phyloP scores from a whole-genome alignment of 305 asterid genomes.

The Fraxinus baroniana region DNA sequence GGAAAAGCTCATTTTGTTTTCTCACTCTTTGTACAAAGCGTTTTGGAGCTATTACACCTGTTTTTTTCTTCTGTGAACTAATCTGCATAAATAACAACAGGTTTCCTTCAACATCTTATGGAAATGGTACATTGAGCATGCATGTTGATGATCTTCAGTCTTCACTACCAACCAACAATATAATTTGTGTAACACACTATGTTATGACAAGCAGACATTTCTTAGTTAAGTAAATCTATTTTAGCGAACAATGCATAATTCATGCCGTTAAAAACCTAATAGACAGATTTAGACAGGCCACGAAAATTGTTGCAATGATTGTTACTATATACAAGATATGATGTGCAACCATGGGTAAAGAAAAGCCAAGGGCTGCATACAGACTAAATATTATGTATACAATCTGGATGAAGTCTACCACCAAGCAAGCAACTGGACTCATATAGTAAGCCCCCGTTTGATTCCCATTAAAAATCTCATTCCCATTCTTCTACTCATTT shows the following conservation, averaged over 20 bases:
- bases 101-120: constrained; percentile 16
- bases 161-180: neutral
- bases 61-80: constrained; percentile 86
- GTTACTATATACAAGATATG: neutral
- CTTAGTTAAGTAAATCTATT: neutral
- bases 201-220: neutral
- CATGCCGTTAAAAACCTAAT: neutral
- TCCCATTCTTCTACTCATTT: too few relatives aligned
- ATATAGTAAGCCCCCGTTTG: too few relatives aligned
- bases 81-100: constrained; percentile 44
- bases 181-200: neutral
- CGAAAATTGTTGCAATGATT: neutral
- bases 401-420: constrained; percentile 5
- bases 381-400: neutral
- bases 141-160: neutral
- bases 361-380: neutral
- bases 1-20: constrained; percentile 73
- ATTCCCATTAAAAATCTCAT: too few relatives aligned
- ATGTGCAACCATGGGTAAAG: neutral
- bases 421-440: constrained; percentile 9
- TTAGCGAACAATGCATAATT: neutral
- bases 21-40: constrained; percentile 82
- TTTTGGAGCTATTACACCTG: constrained; percentile 85
- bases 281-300: neutral
- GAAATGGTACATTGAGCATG: neutral